These are phyloP conservation scores for Dryadomyces quercivorus DNA, from an alignment of 2,329 filamentous ascomycete genomes.

Conservation along the genomic window DNA sequence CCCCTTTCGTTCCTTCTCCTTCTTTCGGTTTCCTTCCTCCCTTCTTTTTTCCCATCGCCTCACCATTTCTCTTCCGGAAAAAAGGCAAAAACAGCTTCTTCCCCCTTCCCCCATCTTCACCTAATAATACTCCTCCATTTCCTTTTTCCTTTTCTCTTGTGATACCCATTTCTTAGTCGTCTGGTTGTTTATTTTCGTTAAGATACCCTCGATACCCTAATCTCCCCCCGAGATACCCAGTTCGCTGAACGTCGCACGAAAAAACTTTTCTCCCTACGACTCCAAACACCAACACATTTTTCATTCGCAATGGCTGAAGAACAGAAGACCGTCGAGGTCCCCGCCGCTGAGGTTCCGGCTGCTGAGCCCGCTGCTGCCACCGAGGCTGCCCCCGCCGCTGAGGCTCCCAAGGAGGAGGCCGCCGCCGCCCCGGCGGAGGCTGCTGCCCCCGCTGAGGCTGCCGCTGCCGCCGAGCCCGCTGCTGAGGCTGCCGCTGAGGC, in stretches of 20 bases:
- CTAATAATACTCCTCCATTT: constrained; percentile 13
- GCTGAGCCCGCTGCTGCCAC: constrained; percentile 14
- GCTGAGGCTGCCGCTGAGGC: constrained; percentile 26
- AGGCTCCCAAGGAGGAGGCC: constrained; percentile 17
- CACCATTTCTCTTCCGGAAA: constrained; percentile 2
- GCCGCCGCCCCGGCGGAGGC: constrained; percentile 19
- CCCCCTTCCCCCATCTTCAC: neutral
- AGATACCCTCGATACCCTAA: constrained; percentile 12
- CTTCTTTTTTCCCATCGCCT: constrained; percentile 11
- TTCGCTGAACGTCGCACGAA: constrained; percentile 5
- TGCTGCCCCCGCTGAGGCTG: constrained; percentile 11
- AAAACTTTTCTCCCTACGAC: constrained; percentile 8
- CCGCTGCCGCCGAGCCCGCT: constrained; percentile 8
- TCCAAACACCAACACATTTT: constrained; percentile 14
- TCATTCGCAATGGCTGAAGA: constrained; percentile 56
- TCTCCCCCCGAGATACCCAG: constrained; percentile 7
- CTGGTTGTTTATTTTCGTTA: constrained; percentile 20
- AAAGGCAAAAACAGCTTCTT: neutral
- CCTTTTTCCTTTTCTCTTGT: constrained; percentile 18
- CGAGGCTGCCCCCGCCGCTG: constrained; percentile 12
- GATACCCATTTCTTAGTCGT: constrained; percentile 18
- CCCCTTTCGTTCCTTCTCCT: constrained; percentile 8
- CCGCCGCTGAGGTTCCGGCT: constrained; percentile 24
- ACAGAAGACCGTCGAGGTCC: constrained; percentile 55
- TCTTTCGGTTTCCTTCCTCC: constrained; percentile 6